These are phyloP conservation scores for Entophlyctis luteolus DNA, from an alignment of 192 early-diverging fungal genomes.

Conservation along the genomic window DNA sequence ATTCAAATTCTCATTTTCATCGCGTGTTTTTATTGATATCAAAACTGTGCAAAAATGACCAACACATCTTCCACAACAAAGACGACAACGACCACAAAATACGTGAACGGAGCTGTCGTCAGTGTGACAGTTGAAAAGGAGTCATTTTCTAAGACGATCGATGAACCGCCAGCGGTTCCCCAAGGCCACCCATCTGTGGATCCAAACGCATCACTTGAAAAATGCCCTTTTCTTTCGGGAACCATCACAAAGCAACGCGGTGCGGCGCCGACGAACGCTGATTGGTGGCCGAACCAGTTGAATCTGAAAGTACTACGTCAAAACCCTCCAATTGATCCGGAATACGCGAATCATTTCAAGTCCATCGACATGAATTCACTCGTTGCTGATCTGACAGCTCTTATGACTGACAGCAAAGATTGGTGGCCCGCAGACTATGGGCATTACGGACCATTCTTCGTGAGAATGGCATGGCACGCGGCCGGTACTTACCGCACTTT, in stretches of 20 bases:
- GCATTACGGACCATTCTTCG: constrained; percentile 59
- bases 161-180: no score
- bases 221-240: constrained; percentile 14
- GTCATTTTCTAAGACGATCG: no score
- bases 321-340: neutral
- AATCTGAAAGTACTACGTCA: neutral
- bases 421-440: constrained; percentile 50
- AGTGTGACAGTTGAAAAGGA: no score
- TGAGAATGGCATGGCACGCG: constrained; percentile 59
- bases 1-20: no score
- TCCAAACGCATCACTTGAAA: no score
- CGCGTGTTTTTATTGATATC: no score
- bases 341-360: constrained; percentile 4
- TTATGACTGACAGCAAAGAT: constrained; percentile 1
- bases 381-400: constrained; percentile 6
- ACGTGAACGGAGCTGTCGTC: no score
- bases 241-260: neutral
- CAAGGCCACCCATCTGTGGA: no score
- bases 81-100: no score
- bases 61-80: no score
- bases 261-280: neutral
- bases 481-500: constrained; percentile 51
- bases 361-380: constrained; percentile 3
- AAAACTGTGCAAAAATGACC: no score
- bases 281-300: constrained; percentile 22